Evolutionary conservation across 345 rosid species (phyloP), one percentile per base, ranked within the genome.

Genomic region (Toxicodendron radicans): DNA sequence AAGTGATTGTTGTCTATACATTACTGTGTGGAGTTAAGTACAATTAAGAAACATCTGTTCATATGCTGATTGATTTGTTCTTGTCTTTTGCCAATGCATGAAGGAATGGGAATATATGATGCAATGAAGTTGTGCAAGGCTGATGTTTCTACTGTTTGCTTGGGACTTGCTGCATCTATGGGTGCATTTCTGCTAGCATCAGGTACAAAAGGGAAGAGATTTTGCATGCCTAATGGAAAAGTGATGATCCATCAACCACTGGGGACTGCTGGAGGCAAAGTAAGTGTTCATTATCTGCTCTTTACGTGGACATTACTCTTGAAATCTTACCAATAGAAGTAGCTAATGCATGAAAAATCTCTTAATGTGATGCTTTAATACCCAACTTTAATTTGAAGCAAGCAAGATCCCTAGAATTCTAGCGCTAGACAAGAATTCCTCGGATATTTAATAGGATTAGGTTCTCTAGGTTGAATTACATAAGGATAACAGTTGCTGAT

Each of bases 211-310:
- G 99, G 97, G 75, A 92, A 95, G 88, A 91, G 99, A 45, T 92
- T 81, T 64, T 92, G 95, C 86, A 92, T 95, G 99, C 99, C 99
- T 41, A 95, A 95, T 79, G 92, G 89, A 27, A 91, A 86, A 82
- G 95, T 92, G 68, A 91, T 95, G 99, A 89, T 95, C 58, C 99
- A 91, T 87, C 97, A 92, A 75, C 97, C 94, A 27, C 93, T 86
- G 77, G 99, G 97, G 84, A 81, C 89, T 10, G 90, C 92, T 14
- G 97, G 97, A 76, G 97, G 97, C 76, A 86, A 84, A 76, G 98
- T 92, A 86, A 32, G 88, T 73, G 10, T 64, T 73, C 46, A 66
- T 61, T 79, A 41, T 58, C 43, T 56, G 64, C 68, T 62, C 18
- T 12, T 35, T 68, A 46, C 52, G 10, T 51, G 27, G 58, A 66